A percentile compares a stretch with the other conserved stretches of the same genome.
phyloP scores from a whole-genome alignment of 768 basidiomycete species.

The Rhizopogon vesiculosus region DNA sequence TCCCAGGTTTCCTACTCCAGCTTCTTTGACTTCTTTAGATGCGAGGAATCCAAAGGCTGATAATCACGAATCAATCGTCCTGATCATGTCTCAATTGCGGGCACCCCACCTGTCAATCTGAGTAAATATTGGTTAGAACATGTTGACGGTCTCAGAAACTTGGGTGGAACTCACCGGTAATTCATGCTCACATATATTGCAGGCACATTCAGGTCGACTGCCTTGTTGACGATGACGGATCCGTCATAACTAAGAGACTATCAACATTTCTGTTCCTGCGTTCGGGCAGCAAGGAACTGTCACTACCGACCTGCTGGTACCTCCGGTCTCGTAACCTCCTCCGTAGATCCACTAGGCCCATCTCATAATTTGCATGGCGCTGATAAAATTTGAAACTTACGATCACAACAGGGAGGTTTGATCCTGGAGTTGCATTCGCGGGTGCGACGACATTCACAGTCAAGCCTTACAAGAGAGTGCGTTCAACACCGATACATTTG shows the following conservation, averaged over 20 bases:
- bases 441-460: conserved; percentile 51
- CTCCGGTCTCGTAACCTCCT: conserved; percentile 31
- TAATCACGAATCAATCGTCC: background rate
- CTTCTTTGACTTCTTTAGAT: conserved; percentile 46
- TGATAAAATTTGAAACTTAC: conserved; percentile 27
- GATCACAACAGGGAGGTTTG: conserved; percentile 49
- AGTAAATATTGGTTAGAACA: background rate
- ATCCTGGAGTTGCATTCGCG: conserved; percentile 29
- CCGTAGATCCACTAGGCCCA: conserved; percentile 27
- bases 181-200: conserved; percentile 36
- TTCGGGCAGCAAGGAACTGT: background rate
- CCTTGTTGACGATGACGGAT: conserved; percentile 25
- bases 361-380: background rate
- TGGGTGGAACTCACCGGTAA: conserved; percentile 28
- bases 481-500: background rate
- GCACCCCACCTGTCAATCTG: conserved; percentile 8
- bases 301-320: conserved; percentile 7
- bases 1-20: conserved; percentile 59
- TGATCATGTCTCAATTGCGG: background rate
- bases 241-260: conserved; percentile 8
- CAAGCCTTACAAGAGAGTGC: conserved; percentile 28
- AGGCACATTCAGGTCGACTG: conserved; percentile 26
- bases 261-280: background rate
- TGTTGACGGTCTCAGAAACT: background rate
- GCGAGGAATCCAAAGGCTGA: conserved; percentile 44